Evolutionary conservation across 2,329 filamentous ascomycete species (phyloP).

Genomic region (Colletotrichum sidae): DNA sequence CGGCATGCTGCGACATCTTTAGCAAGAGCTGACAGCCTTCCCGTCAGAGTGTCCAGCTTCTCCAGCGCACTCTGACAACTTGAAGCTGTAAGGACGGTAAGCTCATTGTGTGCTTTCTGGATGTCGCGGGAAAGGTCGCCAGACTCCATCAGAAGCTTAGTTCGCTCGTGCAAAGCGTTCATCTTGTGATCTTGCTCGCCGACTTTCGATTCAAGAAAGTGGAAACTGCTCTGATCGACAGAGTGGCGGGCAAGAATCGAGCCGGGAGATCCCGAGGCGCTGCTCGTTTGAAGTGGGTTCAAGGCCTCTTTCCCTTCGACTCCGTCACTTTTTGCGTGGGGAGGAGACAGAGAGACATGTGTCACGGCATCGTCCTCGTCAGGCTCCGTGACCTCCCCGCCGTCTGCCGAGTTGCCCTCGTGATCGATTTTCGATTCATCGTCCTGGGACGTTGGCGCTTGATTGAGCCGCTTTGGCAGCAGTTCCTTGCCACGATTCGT

Average conservation of each 20-base stretch:
- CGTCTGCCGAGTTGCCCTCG: too few relatives aligned
- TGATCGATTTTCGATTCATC: too few relatives aligned
- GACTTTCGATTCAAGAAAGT: not conserved
- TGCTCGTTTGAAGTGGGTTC: too few relatives aligned
- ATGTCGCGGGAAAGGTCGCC: slow-evolving; percentile 20
- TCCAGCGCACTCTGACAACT: slow-evolving; percentile 18
- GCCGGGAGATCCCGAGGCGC: too few relatives aligned
- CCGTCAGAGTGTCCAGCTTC: slow-evolving; percentile 3
- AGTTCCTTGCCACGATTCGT: too few relatives aligned
- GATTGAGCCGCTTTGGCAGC: too few relatives aligned
- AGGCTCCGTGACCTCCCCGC: too few relatives aligned
- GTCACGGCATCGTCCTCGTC: too few relatives aligned
- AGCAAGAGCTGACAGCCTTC: not conserved
- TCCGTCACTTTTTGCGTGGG: too few relatives aligned
- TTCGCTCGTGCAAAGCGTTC: slow-evolving; percentile 12
- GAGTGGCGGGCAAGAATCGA: too few relatives aligned
- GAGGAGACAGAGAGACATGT: too few relatives aligned
- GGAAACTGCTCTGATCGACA: not conserved
- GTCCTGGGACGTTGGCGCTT: not conserved
- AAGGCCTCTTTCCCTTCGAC: too few relatives aligned
- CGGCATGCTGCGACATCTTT: slow-evolving; percentile 1
- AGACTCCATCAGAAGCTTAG: slow-evolving; percentile 6
- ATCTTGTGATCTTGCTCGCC: slow-evolving; percentile 6
- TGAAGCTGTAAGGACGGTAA: slow-evolving; percentile 16
- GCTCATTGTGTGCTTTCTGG: slow-evolving; percentile 23